Percentiles rank a stretch among this genome's conserved stretches.
These are phyloP conservation scores for Tetradesmus obliquus DNA, from an alignment of 139 green algal genomes.

Conservation along the genomic window DNA sequence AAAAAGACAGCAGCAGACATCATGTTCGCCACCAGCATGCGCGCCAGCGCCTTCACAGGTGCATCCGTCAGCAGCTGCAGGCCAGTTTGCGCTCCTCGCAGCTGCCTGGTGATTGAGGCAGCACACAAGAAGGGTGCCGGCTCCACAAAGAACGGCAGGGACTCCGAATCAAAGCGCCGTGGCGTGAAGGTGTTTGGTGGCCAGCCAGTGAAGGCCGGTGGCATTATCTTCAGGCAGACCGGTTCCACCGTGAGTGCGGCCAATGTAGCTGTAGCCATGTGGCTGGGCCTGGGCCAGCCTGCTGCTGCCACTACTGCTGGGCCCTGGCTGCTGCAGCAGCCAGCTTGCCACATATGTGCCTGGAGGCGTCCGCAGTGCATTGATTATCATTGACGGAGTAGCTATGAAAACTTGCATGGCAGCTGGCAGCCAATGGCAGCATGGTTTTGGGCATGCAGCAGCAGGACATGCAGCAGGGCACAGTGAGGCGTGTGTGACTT, in stretches of 20 bases:
- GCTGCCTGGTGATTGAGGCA: slow-evolving; percentile 55
- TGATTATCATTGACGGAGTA: background rate
- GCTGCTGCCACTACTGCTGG: background rate
- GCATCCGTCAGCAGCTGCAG: background rate
- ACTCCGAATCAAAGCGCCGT: slow-evolving; percentile 90
- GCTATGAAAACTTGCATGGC: background rate
- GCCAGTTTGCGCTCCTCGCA: slow-evolving; percentile 27
- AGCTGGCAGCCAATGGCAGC: background rate
- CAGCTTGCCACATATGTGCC: background rate
- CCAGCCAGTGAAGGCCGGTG: slow-evolving; percentile 92
- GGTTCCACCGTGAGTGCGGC: slow-evolving; percentile 80
- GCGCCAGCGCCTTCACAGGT: slow-evolving; percentile 24
- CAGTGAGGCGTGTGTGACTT: too few relatives aligned
- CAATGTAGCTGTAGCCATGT: slow-evolving; percentile 4
- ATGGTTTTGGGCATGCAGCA: background rate
- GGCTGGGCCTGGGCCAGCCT: background rate
- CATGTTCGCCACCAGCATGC: slow-evolving; percentile 38
- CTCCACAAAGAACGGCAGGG: slow-evolving; percentile 98
- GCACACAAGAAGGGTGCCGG: slow-evolving; percentile 81
- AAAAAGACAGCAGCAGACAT: slow-evolving; percentile 14
- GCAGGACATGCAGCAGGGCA: too few relatives aligned
- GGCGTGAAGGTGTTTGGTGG: slow-evolving; percentile 98
- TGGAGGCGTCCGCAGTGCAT: background rate
- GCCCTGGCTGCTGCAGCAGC: background rate
- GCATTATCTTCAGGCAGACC: slow-evolving; percentile 96